phyloP scores from a whole-genome alignment of 2,329 filamentous ascomycete species.

The Claviceps digitariae region DNA sequence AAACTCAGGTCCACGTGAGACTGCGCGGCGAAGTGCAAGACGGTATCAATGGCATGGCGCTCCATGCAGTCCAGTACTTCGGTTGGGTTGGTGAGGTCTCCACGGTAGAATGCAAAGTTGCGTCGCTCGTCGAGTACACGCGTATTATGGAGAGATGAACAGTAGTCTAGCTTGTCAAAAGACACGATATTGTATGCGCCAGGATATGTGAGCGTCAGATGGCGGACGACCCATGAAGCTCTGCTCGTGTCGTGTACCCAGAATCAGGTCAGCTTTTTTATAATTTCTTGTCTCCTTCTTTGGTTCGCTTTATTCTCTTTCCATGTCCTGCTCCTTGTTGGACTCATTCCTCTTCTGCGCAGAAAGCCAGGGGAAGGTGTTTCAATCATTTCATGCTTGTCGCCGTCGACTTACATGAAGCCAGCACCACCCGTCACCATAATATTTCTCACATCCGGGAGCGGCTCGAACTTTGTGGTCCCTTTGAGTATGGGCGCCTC shows the following conservation, averaged over 20 bases:
- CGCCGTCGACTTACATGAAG: constrained; percentile 53
- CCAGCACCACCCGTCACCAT: constrained; percentile 75
- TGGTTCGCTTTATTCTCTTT: neutral
- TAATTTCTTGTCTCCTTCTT: no score
- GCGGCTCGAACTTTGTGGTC: constrained; percentile 55
- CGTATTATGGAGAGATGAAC: constrained; percentile 68
- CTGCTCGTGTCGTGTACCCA: constrained; percentile 24
- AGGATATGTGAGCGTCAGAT: constrained; percentile 61
- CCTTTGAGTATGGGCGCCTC: constrained; percentile 57
- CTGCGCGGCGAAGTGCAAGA: constrained; percentile 78
- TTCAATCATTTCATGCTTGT: neutral
- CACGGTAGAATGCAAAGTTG: constrained; percentile 70
- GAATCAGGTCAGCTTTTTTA: constrained; percentile 1
- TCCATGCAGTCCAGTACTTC: constrained; percentile 60
- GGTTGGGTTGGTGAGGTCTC: constrained; percentile 58
- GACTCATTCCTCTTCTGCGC: neutral
- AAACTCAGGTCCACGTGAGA: constrained; percentile 76
- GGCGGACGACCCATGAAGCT: constrained; percentile 71
- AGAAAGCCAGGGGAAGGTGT: neutral
- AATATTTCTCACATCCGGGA: constrained; percentile 61
- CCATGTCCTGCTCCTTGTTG: neutral
- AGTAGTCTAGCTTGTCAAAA: constrained; percentile 78
- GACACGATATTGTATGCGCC: constrained; percentile 65
- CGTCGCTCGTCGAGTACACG: constrained; percentile 49
- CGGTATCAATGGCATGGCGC: constrained; percentile 59